Percentiles rank a stretch among this genome's conserved stretches.
These are phyloP conservation scores for Corinectria fuckeliana DNA, from an alignment of 2,329 filamentous ascomycete genomes.

Conservation along the genomic window DNA sequence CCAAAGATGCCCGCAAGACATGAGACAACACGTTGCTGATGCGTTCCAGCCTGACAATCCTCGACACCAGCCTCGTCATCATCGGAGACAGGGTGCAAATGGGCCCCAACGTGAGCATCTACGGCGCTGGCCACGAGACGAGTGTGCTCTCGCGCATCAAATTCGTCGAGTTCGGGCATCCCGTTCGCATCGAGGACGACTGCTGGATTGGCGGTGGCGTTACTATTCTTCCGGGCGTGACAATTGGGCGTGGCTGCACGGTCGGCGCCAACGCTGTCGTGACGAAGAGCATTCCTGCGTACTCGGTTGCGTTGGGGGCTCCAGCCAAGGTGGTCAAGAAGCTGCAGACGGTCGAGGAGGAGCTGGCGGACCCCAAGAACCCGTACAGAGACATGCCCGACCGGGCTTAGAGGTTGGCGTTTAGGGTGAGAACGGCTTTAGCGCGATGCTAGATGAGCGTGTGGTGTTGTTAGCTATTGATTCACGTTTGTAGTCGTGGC, in stretches of 20 bases:
- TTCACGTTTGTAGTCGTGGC: neutral
- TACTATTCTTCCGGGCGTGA: slow-evolving; percentile 58
- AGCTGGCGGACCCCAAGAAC: slow-evolving; percentile 36
- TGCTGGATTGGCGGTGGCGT: slow-evolving; percentile 61
- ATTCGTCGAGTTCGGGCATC: slow-evolving; percentile 53
- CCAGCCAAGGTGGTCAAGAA: slow-evolving; percentile 57
- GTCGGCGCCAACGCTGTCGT: slow-evolving; percentile 57
- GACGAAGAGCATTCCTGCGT: slow-evolving; percentile 55
- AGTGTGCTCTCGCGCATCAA: slow-evolving; percentile 60
- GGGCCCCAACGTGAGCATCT: slow-evolving; percentile 75
- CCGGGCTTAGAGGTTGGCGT: slow-evolving; percentile 18
- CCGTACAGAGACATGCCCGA: slow-evolving; percentile 37
- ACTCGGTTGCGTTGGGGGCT: slow-evolving; percentile 54
- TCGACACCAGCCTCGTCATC: slow-evolving; percentile 74
- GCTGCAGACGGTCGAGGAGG: slow-evolving; percentile 46
- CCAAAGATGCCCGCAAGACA: neutral
- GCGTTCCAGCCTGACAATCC: slow-evolving; percentile 58
- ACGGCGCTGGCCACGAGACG: slow-evolving; percentile 74
- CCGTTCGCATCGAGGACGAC: slow-evolving; percentile 57
- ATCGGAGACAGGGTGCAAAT: slow-evolving; percentile 76
- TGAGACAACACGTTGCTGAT: neutral
- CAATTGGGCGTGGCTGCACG: slow-evolving; percentile 57
- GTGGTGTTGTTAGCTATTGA: neutral
- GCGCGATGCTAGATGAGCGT: neutral
- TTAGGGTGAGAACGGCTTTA: too few species aligned